Evolutionary conservation across 2,329 filamentous ascomycete species (phyloP), one percentile per base, ranked within the genome.

Genomic region (Geosmithia putterillii): DNA sequence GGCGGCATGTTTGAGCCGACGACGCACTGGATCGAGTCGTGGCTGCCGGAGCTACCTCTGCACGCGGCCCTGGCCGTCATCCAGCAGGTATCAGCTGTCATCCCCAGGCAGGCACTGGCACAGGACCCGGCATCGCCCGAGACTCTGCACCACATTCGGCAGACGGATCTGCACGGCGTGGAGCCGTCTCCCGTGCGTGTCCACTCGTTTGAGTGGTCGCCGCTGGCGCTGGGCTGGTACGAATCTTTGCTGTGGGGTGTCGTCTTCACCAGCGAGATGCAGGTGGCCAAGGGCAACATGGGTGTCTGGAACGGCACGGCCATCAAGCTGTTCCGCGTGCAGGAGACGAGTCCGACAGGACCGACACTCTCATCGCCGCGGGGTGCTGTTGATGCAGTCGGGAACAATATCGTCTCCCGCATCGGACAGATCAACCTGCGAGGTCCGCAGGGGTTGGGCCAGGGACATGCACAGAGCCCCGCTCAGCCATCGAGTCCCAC

Each of bases 121-220:
- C 63, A 55, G 45, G 73, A 71, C 44, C 49, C 55, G 40, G 55
- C 70, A 2, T 58, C 65, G 14, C 52, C 69, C 9, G 69, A 69
- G 22, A 66, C 67, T 3, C 59, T 82, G 21, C 65, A 64, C 38
- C 70, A 66, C 21, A 78, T 86, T 46, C 71, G 70, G 46, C 67
- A 71, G 17, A 72, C 83, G 1, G 71, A 76, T 42, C 67, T 94
- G 38, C 73, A 79, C 9, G 81, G 79, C 8, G 77, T 95, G 34
- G 87, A 95, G 39, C 76, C 84, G 1, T 79, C 79, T 1, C 71
- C 83, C 0, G 73, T 86, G 42, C 76, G 84, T 25, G 82, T 92
- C 15, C 89, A 95, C 57, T 82, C 86, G 14, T 96, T 96, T 55
- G 87, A 95, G 63, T 96, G 90, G 90, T 90, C 88, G 3, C 81